phyloP scores from a whole-genome alignment of 805 yeast species.

The Metschnikowia kofuensis region DNA sequence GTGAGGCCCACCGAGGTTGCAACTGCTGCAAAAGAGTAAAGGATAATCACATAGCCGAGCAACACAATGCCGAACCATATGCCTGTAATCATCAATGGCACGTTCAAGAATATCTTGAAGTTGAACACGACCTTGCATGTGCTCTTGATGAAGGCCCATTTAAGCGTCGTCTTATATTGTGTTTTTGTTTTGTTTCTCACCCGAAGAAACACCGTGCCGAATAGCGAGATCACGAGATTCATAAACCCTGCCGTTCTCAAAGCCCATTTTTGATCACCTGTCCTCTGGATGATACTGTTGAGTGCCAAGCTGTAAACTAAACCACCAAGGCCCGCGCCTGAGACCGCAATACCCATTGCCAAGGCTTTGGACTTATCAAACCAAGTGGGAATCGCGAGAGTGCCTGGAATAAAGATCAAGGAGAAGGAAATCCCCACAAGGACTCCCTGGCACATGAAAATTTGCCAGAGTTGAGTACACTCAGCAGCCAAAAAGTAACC shows the following conservation, averaged over 20 bases:
- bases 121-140: slow-evolving; percentile 37
- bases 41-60: slow-evolving; percentile 35
- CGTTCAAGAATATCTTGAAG: slow-evolving; percentile 23
- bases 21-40: slow-evolving; percentile 39
- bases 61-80: slow-evolving; percentile 37
- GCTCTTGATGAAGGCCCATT: slow-evolving; percentile 17
- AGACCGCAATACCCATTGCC: slow-evolving; percentile 47
- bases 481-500: slow-evolving; percentile 61
- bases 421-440: slow-evolving; percentile 56
- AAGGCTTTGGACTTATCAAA: slow-evolving; percentile 60
- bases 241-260: slow-evolving; percentile 38
- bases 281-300: slow-evolving; percentile 34
- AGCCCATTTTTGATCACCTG: slow-evolving; percentile 46
- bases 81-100: slow-evolving; percentile 23
- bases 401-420: slow-evolving; percentile 55
- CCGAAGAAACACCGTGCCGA: slow-evolving; percentile 42
- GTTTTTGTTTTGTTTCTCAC: slow-evolving; percentile 40
- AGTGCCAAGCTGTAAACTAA: slow-evolving; percentile 43
- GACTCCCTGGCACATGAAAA: slow-evolving; percentile 67
- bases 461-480: slow-evolving; percentile 59
- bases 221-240: slow-evolving; percentile 26
- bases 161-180: slow-evolving; percentile 23
- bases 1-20: slow-evolving; percentile 45
- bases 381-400: slow-evolving; percentile 66
- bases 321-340: slow-evolving; percentile 55